These are phyloP conservation scores for Pestalotiopsis sp. DNA, from an alignment of 2,329 filamentous ascomycete species.

Conservation along the genomic window DNA sequence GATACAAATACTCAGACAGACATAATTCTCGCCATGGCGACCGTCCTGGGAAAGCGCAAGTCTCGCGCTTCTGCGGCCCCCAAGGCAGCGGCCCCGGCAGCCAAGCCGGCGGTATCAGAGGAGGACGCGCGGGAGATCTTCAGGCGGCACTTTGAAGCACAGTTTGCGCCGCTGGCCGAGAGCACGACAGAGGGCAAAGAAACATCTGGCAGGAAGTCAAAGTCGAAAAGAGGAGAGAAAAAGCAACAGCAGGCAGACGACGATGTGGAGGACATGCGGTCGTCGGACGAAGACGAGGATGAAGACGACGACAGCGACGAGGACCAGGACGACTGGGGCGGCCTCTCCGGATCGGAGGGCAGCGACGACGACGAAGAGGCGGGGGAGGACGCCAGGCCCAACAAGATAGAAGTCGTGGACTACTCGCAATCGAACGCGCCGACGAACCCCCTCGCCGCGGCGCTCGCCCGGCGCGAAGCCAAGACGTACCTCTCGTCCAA, in stretches of 20 bases:
- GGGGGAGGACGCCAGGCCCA: constrained; percentile 4
- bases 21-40: constrained; percentile 34
- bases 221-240: constrained; percentile 24
- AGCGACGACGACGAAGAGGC: neutral
- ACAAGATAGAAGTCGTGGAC: constrained; percentile 61
- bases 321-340: constrained; percentile 15
- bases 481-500: constrained; percentile 68
- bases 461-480: constrained; percentile 66
- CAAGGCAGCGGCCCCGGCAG: constrained; percentile 2
- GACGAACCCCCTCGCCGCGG: constrained; percentile 31
- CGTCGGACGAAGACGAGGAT: constrained; percentile 28
- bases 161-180: constrained; percentile 69
- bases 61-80: constrained; percentile 22
- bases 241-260: constrained; percentile 25
- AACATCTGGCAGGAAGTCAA: constrained; percentile 5
- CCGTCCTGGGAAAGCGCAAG: constrained; percentile 52
- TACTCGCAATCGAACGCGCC: constrained; percentile 45
- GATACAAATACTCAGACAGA: neutral
- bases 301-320: neutral
- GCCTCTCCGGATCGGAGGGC: constrained; percentile 20
- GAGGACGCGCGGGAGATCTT: constrained; percentile 73
- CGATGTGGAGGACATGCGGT: neutral
- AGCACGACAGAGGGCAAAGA: neutral
- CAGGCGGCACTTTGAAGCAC: constrained; percentile 81
- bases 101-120: constrained; percentile 31